Conservation (phyloP, 768 basidiomycete genomes). For the Cytidiella melzeri region DNA sequence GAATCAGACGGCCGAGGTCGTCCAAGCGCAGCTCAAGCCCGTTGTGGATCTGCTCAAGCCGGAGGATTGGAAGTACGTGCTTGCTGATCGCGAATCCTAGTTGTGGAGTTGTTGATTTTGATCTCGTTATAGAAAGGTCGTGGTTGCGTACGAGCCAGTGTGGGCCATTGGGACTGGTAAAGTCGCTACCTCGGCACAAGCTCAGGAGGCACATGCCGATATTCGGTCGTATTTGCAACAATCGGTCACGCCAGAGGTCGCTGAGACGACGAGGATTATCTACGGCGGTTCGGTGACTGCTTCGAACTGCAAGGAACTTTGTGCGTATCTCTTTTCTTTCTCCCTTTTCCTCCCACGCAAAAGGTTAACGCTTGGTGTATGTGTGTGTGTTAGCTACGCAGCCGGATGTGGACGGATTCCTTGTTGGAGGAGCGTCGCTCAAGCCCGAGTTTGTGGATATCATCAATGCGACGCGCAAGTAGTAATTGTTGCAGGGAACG, state of each 20-base stretch:
- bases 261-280: constrained; percentile 76
- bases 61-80: constrained; percentile 74
- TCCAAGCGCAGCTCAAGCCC: constrained; percentile 75
- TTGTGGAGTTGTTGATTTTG: not conserved
- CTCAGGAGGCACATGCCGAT: constrained; percentile 85
- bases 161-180: constrained; percentile 99
- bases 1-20: constrained; percentile 69
- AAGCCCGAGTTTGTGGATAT: constrained; percentile 96
- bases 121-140: constrained; percentile 57
- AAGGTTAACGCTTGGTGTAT: not conserved
- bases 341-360: not conserved
- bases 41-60: constrained; percentile 57
- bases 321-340: constrained; percentile 43
- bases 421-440: constrained; percentile 95
- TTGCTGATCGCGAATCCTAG: not conserved
- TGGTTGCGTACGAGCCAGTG: constrained; percentile 94
- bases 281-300: constrained; percentile 94
- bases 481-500: not conserved
- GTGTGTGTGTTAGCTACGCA: constrained; percentile 45
- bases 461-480: constrained; percentile 52
- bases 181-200: constrained; percentile 87
- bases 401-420: constrained; percentile 92
- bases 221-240: constrained; percentile 70
- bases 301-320: constrained; percentile 81
- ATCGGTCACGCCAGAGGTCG: constrained; percentile 62